Base-by-base conservation (phyloP, 495 filamentous ascomycete genomes). In the Barbatosphaeria neglecta region DNA sequence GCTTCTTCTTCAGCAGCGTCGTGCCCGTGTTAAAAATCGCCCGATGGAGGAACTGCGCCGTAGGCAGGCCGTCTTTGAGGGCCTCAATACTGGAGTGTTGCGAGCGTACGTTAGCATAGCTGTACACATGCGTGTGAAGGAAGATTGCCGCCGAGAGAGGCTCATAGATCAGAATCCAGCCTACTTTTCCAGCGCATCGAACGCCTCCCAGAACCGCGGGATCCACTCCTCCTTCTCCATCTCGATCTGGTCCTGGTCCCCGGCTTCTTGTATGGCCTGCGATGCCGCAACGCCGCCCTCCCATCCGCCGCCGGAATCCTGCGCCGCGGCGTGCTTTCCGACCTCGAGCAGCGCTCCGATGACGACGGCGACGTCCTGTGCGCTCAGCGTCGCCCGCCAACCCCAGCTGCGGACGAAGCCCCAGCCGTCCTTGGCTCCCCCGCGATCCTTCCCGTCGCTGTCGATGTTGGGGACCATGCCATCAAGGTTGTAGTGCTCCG, bases 341-440 rank as follows among this genome's bases (percentile, higher is more conserved):
- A 97, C 88, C 65, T 98, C 92, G 2, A 98, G 76, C 43, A 98
- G 81, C 11, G 92, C 86, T 43, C 88, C 86, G 24, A 95, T 75
- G 24, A 97, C 80, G 8, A 94, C 85, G 24, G 84, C 90, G 0
- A 95, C 87, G 59, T 98, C 92, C 33, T 84, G 83, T 10, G 92
- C 93, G 46, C 83, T 89, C 1, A 97, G 74, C 37, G 89, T 95
- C 0, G 89, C 92, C 59, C 89, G 86, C 90, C 89, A 98, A 16
- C 92, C 92, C 92, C 92, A 98, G 59, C 86, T 92, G 31, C 90
- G 77, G 16, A 98, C 90, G 58, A 97, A 98, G 2, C 92, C 93
- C 86, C 93, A 95, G 11, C 87, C 87, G 59, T 93, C 84, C 52
- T 86, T 86, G 24, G 76, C 72, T 18, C 77, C 77, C 15, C 62